Base-by-base conservation (phyloP, 2,329 filamentous ascomycete species). In the Claviceps pusilla region DNA sequence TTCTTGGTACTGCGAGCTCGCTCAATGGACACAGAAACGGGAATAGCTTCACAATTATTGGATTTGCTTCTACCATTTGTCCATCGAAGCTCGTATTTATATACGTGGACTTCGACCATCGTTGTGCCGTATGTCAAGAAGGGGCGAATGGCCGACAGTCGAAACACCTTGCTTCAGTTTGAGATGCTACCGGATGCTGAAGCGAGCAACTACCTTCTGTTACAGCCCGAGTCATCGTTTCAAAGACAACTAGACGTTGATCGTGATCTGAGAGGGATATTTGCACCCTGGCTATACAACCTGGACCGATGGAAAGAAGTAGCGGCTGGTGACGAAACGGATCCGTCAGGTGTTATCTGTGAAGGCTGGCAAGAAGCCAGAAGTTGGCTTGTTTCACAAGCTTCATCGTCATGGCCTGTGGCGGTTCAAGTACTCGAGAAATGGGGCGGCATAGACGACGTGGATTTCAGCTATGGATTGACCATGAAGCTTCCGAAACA, bases 271-370 rank as follows among this genome's bases (percentile, higher is more conserved):
- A 78, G 79, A 57, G 79, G 82, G 0, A 64, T 90, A 42, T 70
- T 90, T 51, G 83, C 82, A 0, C 86, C 87, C 2, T 91, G 86
- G 86, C 71, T 89, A 50, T 82, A 85, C 61, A 81, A 80, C 48
- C 74, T 81, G 51, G 74, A 69, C 24, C 77, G 83, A 53, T 82
- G 83, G 72, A 77, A 56, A 28, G 50, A 53, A 28, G 29, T 16
- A 50, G 56, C 1, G 10, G 52, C 57, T 31, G 49, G 56, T 46
- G 54, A 55, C 24, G 52, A 48, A 12, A 42, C 51, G 35, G 53
- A 59, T 60, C 60, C 65, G 7, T 54, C 63, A 7, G 62, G 58
- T n/a, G 55, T 67, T 51, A 66, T 72, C 54, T 76, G 78, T 66
- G 65, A 76, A 46, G 84, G 82, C 7, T 90, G 86, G 85, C 82